Percentiles rank a stretch among this genome's conserved stretches.
phyloP scores from a whole-genome alignment of 371 early-diverging fungal species.

The Mortierella sp. region DNA sequence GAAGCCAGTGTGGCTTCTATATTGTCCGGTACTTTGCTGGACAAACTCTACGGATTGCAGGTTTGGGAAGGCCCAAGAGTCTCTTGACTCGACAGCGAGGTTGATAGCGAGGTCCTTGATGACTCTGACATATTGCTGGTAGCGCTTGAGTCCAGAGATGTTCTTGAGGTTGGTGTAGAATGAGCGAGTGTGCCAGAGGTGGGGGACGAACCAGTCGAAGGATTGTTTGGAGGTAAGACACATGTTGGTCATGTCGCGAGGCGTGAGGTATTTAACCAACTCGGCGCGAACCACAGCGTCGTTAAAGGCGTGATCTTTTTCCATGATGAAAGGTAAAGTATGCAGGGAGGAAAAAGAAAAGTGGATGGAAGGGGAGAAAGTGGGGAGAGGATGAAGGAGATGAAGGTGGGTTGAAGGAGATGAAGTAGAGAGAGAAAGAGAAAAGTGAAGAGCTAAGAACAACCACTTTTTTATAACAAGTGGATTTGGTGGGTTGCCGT shows the following conservation, averaged over 20 bases:
- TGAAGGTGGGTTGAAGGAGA: neutral
- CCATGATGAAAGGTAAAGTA: neutral
- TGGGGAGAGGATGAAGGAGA: neutral
- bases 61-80: constrained; percentile 23
- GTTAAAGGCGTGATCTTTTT: constrained; percentile 24
- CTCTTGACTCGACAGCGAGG: constrained; percentile 26
- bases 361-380: neutral
- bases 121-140: constrained; percentile 22
- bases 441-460: neutral
- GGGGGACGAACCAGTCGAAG: constrained; percentile 24
- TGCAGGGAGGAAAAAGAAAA: neutral
- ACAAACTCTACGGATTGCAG: constrained; percentile 17
- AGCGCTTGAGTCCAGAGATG: constrained; percentile 23
- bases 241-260: constrained; percentile 14
- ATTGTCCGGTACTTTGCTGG: constrained; percentile 10
- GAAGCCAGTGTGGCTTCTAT: neutral
- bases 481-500: neutral
- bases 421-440: neutral
- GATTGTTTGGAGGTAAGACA: constrained; percentile 19
- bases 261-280: constrained; percentile 15
- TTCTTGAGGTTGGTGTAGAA: constrained; percentile 19
- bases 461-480: neutral
- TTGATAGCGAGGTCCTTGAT: constrained; percentile 24
- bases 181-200: constrained; percentile 25
- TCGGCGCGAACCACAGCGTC: constrained; percentile 28